Conservation (phyloP, 2,329 filamentous ascomycete species). For the Cordyceps javanica region DNA sequence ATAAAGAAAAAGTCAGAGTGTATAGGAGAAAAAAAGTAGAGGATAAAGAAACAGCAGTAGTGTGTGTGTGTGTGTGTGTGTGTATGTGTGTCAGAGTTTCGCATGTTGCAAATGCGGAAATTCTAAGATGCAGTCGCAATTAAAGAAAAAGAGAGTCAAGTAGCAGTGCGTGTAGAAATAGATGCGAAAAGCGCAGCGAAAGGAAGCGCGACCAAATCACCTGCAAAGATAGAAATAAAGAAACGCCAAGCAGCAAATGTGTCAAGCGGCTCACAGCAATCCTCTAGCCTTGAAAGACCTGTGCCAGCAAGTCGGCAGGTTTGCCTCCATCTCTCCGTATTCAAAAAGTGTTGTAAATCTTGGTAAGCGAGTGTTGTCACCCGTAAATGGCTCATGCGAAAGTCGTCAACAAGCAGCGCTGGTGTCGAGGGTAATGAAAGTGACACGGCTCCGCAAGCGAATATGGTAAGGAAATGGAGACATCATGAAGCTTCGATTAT, state of each 20-base stretch:
- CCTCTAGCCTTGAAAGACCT: background rate
- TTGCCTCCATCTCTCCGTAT: conserved; percentile 1
- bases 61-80: background rate
- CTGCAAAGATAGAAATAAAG: background rate
- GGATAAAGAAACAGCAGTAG: background rate
- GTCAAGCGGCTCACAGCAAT: background rate
- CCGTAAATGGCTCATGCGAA: conserved; percentile 46
- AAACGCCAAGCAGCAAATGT: background rate
- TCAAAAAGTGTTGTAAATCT: conserved; percentile 6
- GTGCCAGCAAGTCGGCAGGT: conserved; percentile 2
- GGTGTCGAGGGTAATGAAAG: background rate
- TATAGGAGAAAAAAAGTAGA: conserved; percentile 1
- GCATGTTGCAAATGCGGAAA: background rate
- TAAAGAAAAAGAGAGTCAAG: background rate
- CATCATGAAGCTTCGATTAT: conserved; percentile 24
- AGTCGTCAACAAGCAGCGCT: conserved; percentile 35
- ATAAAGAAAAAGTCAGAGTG: background rate
- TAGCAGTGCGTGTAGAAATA: background rate
- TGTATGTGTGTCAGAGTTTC: background rate
- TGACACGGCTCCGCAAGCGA: background rate
- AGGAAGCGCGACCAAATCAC: background rate
- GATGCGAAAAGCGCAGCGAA: background rate
- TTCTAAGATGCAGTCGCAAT: conserved; percentile 11
- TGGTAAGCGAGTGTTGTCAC: conserved; percentile 19
- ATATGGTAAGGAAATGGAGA: conserved; percentile 18